Percentiles rank a stretch among this genome's conserved stretches.
phyloP scores from a whole-genome alignment of 2,329 filamentous ascomycete genomes.

The Epichloe festucae region DNA sequence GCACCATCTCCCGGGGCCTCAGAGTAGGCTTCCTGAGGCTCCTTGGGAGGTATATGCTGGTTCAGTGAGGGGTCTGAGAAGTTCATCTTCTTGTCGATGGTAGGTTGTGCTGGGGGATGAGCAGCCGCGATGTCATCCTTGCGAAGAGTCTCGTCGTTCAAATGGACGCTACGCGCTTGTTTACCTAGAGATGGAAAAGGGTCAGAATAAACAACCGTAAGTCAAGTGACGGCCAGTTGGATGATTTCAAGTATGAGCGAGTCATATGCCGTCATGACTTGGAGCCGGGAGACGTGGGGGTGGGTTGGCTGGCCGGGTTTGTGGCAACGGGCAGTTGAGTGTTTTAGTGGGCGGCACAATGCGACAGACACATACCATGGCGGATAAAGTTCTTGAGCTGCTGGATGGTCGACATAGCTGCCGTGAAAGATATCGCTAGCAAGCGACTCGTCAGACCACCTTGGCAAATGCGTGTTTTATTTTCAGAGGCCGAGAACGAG shows the following conservation, averaged over 20 bases:
- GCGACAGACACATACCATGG: constrained; percentile 44
- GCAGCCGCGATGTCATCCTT: constrained; percentile 39
- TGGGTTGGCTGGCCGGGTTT: neutral
- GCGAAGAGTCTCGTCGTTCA: constrained; percentile 35
- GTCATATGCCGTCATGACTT: constrained; percentile 5
- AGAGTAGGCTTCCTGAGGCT: constrained; percentile 48
- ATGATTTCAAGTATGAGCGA: neutral
- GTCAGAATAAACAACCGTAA: neutral
- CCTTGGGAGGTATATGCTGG: constrained; percentile 26
- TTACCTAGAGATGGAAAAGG: constrained; percentile 46
- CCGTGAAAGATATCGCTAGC: constrained; percentile 8
- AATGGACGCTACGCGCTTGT: constrained; percentile 61
- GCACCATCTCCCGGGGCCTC: constrained; percentile 45
- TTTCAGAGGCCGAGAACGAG: neutral
- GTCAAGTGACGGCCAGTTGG: neutral
- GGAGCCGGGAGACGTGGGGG: neutral
- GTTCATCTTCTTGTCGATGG: constrained; percentile 37
- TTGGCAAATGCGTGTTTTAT: neutral
- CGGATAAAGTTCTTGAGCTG: constrained; percentile 97
- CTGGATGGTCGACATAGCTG: constrained; percentile 62
- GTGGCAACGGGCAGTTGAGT: neutral
- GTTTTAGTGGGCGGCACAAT: neutral
- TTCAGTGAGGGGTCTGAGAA: constrained; percentile 30
- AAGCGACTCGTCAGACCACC: constrained; percentile 7
- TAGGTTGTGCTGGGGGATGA: constrained; percentile 42